A percentile compares a stretch with the other conserved stretches of the same genome.
Conservation (phyloP, 116 monocot genomes). For the Cymodocea nodosa region DNA sequence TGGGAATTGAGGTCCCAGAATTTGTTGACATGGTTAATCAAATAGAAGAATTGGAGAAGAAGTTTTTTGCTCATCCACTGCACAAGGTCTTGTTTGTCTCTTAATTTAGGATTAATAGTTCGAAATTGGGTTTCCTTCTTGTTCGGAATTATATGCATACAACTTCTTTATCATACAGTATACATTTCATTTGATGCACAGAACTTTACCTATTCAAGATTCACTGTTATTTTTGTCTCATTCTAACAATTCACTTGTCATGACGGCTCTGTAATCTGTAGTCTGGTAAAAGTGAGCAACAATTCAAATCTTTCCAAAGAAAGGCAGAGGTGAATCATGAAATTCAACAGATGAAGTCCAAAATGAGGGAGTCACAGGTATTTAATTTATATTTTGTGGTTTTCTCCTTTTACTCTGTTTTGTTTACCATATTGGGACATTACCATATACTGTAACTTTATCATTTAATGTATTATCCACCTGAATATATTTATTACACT, state of each 20-base stretch:
- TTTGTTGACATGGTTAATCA: constrained; percentile 54
- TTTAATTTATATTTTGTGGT: constrained; percentile 7
- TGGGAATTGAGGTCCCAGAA: constrained; percentile 84
- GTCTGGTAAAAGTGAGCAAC: constrained; percentile 82
- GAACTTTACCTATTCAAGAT: neutral
- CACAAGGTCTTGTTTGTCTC: constrained; percentile 50
- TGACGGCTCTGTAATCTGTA: constrained; percentile 11
- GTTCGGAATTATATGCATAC: no score
- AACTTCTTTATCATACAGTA: no score
- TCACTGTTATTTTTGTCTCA: neutral
- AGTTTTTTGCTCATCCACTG: constrained; percentile 60
- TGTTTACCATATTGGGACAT: neutral
- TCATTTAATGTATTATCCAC: neutral
- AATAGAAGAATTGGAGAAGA: constrained; percentile 80
- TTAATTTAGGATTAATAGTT: neutral
- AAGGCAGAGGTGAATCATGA: constrained; percentile 96
- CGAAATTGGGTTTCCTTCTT: no score
- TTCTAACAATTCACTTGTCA: constrained; percentile 33
- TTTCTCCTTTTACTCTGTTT: neutral
- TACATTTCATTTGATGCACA: neutral
- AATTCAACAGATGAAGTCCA: constrained; percentile 83
- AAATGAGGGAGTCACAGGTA: constrained; percentile 96
- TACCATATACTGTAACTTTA: neutral
- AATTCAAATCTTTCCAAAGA: constrained; percentile 78
- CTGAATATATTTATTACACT: neutral